phyloP scores from a whole-genome alignment of 2,329 filamentous ascomycete species.

The Phaeosphaeria sp. region DNA sequence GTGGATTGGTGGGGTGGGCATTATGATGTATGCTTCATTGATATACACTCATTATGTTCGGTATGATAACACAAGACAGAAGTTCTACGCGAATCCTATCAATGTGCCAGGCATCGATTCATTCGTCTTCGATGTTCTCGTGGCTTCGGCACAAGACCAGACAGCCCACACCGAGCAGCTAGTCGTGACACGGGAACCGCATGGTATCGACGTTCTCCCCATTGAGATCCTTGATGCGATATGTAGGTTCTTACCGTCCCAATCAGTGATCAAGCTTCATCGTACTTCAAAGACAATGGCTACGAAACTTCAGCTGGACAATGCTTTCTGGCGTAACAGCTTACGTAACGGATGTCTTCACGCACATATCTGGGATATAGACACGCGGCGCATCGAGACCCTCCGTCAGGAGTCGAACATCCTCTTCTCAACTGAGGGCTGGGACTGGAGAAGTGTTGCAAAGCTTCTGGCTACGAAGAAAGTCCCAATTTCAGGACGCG shows the following conservation, averaged over 20 bases:
- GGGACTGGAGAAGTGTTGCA: constrained; percentile 27
- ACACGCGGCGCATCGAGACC: constrained; percentile 15
- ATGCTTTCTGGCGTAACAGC: constrained; percentile 33
- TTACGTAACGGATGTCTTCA: constrained; percentile 27
- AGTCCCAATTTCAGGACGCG: constrained; percentile 14
- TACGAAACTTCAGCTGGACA: constrained; percentile 24
- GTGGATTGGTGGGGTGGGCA: constrained; percentile 34
- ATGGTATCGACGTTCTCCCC: constrained; percentile 23
- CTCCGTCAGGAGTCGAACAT: constrained; percentile 2
- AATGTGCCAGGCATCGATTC: constrained; percentile 11
- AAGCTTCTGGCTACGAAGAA: constrained; percentile 20
- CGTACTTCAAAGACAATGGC: constrained; percentile 26
- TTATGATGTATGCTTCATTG: constrained; percentile 24
- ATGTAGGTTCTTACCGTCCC: constrained; percentile 17
- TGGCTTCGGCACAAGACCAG: constrained; percentile 9
- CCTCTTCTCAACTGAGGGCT: constrained; percentile 2
- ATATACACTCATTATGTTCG: background rate
- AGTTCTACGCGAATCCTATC: constrained; percentile 31
- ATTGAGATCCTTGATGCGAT: constrained; percentile 26
- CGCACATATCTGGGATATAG: constrained; percentile 35
- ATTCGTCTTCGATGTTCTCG: constrained; percentile 18
- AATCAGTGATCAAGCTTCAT: constrained; percentile 24
- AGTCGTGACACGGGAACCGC: background rate
- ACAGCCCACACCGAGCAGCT: background rate
- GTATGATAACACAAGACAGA: constrained; percentile 16